Conservation (phyloP, 257 asterid species). For the Thymus quinquecostatus region DNA sequence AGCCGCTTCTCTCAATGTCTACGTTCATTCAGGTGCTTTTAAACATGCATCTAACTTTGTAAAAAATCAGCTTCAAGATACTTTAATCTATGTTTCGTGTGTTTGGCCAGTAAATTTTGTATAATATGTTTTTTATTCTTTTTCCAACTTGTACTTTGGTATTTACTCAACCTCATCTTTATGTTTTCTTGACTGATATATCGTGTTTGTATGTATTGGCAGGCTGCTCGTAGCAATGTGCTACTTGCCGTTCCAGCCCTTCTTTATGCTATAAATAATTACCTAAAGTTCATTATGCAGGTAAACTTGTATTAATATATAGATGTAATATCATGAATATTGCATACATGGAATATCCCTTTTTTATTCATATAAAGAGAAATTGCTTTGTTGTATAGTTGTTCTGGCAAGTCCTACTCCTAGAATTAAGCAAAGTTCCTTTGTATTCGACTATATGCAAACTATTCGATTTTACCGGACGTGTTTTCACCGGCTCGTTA, state of each 20-base stretch:
- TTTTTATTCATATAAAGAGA: not conserved
- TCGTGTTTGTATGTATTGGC: constrained; percentile 33
- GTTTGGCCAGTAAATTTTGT: constrained; percentile 2
- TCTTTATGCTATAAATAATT: constrained; percentile 92
- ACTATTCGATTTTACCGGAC: constrained; percentile 1
- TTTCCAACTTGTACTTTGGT: not conserved
- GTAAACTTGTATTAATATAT: constrained; percentile 41
- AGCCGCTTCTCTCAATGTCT: constrained; percentile 81
- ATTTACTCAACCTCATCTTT: constrained; percentile 1
- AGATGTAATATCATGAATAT: not conserved
- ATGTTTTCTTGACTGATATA: constrained; percentile 20
- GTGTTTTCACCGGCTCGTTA: constrained; percentile 12
- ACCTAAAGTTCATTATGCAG: constrained; percentile 94
- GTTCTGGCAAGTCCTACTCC: constrained; percentile 1
- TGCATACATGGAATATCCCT: not conserved
- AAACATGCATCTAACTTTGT: constrained; percentile 24
- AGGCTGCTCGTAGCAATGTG: constrained; percentile 89
- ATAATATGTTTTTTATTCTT: not conserved
- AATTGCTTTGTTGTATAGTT: not conserved
- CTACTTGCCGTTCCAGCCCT: constrained; percentile 95
- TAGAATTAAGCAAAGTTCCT: not conserved
- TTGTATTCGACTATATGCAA: constrained; percentile 3
- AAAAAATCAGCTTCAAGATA: constrained; percentile 21
- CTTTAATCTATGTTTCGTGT: constrained; percentile 19
- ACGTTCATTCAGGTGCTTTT: constrained; percentile 73